phyloP scores from a whole-genome alignment of 1,284 basidiomycete species.

The Vanrija sp. region DNA sequence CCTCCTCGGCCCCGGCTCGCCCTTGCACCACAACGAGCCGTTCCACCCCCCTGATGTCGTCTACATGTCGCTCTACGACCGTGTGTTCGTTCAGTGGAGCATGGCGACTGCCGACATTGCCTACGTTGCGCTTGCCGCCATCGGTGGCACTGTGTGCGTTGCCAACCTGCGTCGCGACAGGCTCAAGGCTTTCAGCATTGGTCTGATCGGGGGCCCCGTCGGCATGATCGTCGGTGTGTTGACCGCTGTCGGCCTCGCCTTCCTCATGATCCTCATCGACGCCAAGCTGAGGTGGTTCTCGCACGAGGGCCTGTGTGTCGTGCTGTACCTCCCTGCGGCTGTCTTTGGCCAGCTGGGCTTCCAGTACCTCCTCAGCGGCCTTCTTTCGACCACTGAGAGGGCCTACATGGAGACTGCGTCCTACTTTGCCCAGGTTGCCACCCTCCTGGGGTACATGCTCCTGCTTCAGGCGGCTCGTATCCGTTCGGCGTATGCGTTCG shows the following conservation, averaged over 20 bases:
- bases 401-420: constrained; percentile 58
- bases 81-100: constrained; percentile 65
- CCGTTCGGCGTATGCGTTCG: constrained; percentile 49
- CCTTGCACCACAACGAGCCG: constrained; percentile 28
- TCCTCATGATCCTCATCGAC: constrained; percentile 65
- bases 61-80: constrained; percentile 70
- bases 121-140: constrained; percentile 55
- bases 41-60: constrained; percentile 51
- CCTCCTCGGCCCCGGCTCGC: constrained; percentile 56
- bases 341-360: constrained; percentile 50
- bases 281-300: constrained; percentile 61
- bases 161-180: constrained; percentile 37
- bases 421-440: constrained; percentile 61
- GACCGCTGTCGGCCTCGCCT: constrained; percentile 67
- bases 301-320: constrained; percentile 64
- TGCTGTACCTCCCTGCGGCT: constrained; percentile 74
- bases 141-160: constrained; percentile 50
- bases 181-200: constrained; percentile 49
- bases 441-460: constrained; percentile 53
- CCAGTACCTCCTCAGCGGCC: constrained; percentile 29
- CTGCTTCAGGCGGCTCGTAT: constrained; percentile 53
- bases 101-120: constrained; percentile 66
- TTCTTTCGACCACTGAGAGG: constrained; percentile 26
- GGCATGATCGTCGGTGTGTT: constrained; percentile 53
- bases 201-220: constrained; percentile 55